A percentile compares a stretch with the other conserved stretches of the same genome.
These are phyloP conservation scores for Ophiostoma angusticollis DNA, from an alignment of 2,329 filamentous ascomycete genomes.

Conservation along the genomic window DNA sequence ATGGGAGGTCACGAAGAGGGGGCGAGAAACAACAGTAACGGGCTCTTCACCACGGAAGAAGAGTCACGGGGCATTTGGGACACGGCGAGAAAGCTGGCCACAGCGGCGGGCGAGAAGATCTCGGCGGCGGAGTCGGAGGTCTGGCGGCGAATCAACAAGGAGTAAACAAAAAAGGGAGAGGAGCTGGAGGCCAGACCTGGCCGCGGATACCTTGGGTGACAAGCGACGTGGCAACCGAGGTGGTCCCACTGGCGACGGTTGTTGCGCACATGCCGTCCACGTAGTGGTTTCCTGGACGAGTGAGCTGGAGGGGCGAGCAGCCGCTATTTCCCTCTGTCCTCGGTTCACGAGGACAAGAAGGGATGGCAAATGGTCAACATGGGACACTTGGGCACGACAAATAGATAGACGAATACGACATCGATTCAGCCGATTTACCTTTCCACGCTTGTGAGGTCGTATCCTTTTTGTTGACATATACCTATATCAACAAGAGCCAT, in stretches of 20 bases:
- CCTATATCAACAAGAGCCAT: too few species aligned
- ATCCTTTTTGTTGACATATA: too few species aligned
- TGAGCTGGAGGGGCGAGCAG: not conserved
- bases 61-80: conserved; percentile 39
- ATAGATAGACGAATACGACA: not conserved
- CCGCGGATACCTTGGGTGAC: too few species aligned
- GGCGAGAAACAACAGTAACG: not conserved
- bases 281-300: too few species aligned
- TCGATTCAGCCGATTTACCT: not conserved
- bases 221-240: not conserved
- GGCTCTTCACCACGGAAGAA: conserved; percentile 20
- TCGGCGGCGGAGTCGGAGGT: conserved; percentile 47
- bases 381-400: not conserved
- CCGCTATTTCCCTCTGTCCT: too few species aligned
- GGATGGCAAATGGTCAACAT: not conserved
- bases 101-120: conserved; percentile 43
- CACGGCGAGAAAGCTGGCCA: conserved; percentile 44
- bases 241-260: too few species aligned
- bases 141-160: conserved; percentile 51
- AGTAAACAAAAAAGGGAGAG: conserved; percentile 21
- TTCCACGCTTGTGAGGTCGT: too few species aligned
- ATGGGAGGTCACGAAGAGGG: not conserved
- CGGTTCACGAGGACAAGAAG: too few species aligned
- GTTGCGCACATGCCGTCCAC: too few species aligned
- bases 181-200: too few species aligned